Evolutionary conservation across 805 yeast species (phyloP).

Genomic region (Nakazawaea holstii): DNA sequence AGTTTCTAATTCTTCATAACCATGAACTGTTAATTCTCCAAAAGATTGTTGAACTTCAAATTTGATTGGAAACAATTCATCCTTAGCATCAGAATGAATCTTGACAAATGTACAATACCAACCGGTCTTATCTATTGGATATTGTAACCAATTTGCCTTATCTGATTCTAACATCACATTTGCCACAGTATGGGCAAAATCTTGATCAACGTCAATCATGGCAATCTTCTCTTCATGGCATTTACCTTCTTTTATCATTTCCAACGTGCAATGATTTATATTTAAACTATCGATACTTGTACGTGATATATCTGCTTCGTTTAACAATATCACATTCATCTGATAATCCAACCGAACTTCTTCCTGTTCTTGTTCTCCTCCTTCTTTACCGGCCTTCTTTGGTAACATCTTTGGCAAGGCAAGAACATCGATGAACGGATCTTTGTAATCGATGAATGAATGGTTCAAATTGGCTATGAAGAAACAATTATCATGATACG

Average conservation of each 20-base stretch:
- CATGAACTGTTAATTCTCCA: constrained; percentile 10
- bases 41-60: constrained; percentile 11
- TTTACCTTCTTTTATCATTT: constrained; percentile 9
- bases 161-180: constrained; percentile 3
- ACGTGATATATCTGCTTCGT: constrained; percentile 1
- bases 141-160: constrained; percentile 5
- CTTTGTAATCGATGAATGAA: constrained; percentile 9
- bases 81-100: background rate
- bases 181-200: background rate
- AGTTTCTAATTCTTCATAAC: constrained; percentile 10
- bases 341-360: constrained; percentile 4
- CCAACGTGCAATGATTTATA: constrained; percentile 10
- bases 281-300: constrained; percentile 1
- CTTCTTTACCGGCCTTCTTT: background rate
- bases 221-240: constrained; percentile 7
- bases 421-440: constrained; percentile 7
- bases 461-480: constrained; percentile 10
- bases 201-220: constrained; percentile 4
- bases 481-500: constrained; percentile 11
- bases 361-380: background rate
- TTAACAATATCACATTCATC: constrained; percentile 8
- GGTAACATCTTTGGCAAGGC: background rate
- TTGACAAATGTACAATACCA: constrained; percentile 11
- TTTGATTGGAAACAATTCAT: constrained; percentile 2
- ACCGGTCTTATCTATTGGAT: constrained; percentile 6